phyloP scores from a whole-genome alignment of 495 filamentous ascomycete species.

The Penicillium cinerascens region DNA sequence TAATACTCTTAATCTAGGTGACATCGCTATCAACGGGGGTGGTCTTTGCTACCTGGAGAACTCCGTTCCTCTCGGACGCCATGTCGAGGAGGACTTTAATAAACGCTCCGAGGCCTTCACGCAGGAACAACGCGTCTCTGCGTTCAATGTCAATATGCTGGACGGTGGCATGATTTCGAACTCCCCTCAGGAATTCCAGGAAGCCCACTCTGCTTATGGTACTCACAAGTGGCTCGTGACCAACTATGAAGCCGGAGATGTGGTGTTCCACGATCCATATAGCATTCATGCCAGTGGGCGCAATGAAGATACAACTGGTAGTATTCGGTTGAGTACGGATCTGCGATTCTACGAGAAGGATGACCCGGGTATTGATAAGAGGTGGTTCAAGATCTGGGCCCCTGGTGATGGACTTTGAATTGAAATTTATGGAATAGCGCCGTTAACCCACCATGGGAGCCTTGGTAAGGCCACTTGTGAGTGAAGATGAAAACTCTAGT shows the following conservation, averaged over 20 bases:
- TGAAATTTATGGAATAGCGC: too few relatives aligned
- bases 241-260: slow-evolving; percentile 51
- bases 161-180: slow-evolving; percentile 14
- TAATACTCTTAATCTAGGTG: slow-evolving; percentile 20
- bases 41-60: slow-evolving; percentile 53
- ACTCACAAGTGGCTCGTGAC: slow-evolving; percentile 42
- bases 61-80: slow-evolving; percentile 11
- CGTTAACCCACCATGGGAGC: too few relatives aligned
- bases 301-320: slow-evolving; percentile 45
- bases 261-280: slow-evolving; percentile 52
- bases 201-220: slow-evolving; percentile 8
- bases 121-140: slow-evolving; percentile 16
- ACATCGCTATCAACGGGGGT: slow-evolving; percentile 46
- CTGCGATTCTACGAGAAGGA: slow-evolving; percentile 44
- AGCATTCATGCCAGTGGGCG: slow-evolving; percentile 45
- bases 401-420: slow-evolving; percentile 23
- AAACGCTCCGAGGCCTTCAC: slow-evolving; percentile 10
- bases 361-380: slow-evolving; percentile 29
- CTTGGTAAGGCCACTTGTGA: too few relatives aligned
- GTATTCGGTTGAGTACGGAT: slow-evolving; percentile 48
- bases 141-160: slow-evolving; percentile 24
- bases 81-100: slow-evolving; percentile 20
- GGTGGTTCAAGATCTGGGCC: slow-evolving; percentile 23
- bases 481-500: too few relatives aligned
- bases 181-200: slow-evolving; percentile 17